phyloP scores from a whole-genome alignment of 257 asterid species.

The Solanum chilense region DNA sequence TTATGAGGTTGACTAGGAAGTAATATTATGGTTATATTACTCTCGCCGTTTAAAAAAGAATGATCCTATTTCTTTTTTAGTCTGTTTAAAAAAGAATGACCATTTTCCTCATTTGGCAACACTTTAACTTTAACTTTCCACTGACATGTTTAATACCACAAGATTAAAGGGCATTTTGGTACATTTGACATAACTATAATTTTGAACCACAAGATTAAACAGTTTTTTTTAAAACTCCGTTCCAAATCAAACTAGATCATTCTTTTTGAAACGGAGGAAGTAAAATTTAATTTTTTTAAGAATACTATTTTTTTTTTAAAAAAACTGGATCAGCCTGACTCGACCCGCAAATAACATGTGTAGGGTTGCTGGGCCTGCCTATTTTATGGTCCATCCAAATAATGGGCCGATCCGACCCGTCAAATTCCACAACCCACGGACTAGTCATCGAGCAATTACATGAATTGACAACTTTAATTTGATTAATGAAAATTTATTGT shows the following conservation, averaged over 20 bases:
- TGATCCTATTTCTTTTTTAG: accelerated
- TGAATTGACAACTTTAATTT: too few relatives aligned
- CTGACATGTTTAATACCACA: too few relatives aligned
- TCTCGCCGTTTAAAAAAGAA: too few relatives aligned
- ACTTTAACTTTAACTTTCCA: too few relatives aligned
- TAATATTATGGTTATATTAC: neutral
- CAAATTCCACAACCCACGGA: neutral
- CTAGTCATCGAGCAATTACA: neutral
- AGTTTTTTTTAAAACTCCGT: too few relatives aligned
- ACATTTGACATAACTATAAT: too few relatives aligned
- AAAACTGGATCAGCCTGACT: neutral
- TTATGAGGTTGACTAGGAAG: neutral
- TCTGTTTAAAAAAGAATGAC: too few relatives aligned
- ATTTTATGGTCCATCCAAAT: neutral
- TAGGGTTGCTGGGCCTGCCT: neutral
- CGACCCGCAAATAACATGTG: neutral
- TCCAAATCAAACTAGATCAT: too few relatives aligned
- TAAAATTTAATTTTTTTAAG: neutral
- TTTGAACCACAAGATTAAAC: too few relatives aligned
- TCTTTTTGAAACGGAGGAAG: too few relatives aligned
- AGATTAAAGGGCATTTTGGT: too few relatives aligned
- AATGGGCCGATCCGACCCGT: neutral
- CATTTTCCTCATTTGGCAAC: too few relatives aligned
- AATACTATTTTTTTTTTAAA: neutral
- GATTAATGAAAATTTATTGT: neutral